These are phyloP conservation scores for Clarkia xantiana DNA, from an alignment of 345 rosid genomes.

Conservation along the genomic window DNA sequence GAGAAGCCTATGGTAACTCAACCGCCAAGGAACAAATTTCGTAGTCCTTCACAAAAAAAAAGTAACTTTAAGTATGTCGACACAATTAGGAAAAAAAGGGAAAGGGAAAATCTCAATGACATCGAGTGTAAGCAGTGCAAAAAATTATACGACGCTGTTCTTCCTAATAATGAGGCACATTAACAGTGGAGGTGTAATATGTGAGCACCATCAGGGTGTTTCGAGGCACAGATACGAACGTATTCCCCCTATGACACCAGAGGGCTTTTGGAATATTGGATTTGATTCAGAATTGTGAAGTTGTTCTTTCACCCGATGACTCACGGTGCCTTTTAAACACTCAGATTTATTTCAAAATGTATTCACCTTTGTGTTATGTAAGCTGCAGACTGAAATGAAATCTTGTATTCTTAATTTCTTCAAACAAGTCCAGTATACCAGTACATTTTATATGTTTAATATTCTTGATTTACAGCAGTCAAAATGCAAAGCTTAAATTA, in stretches of 20 bases:
- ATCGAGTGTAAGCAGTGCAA: slow-evolving; percentile 85
- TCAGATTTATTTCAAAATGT: too few relatives aligned
- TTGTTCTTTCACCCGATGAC: too few relatives aligned
- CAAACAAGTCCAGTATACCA: too few relatives aligned
- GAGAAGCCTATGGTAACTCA: slow-evolving; percentile 32
- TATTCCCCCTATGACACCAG: slow-evolving; percentile 79
- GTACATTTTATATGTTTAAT: too few relatives aligned
- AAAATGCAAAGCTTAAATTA: too few relatives aligned
- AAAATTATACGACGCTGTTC: slow-evolving; percentile 88
- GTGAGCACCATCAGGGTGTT: slow-evolving; percentile 88
- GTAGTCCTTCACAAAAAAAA: slow-evolving; percentile 17
- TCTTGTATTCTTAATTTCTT: too few relatives aligned
- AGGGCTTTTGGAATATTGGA: slow-evolving; percentile 93
- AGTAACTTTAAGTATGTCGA: slow-evolving; percentile 55
- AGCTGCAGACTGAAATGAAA: too few relatives aligned
- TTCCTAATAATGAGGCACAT: slow-evolving; percentile 27
- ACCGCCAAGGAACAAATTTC: slow-evolving; percentile 25
- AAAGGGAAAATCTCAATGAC: slow-evolving; percentile 57
- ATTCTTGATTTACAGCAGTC: too few relatives aligned
- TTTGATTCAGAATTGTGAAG: slow-evolving; percentile 92
- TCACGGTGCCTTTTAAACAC: too few relatives aligned
- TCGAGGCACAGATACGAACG: too few relatives aligned
- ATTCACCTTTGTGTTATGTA: too few relatives aligned
- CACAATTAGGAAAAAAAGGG: slow-evolving; percentile 64
- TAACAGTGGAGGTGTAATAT: slow-evolving; percentile 25